Conservation (phyloP, 176 grass and related monocot species). For the Elymus sibiricus region DNA sequence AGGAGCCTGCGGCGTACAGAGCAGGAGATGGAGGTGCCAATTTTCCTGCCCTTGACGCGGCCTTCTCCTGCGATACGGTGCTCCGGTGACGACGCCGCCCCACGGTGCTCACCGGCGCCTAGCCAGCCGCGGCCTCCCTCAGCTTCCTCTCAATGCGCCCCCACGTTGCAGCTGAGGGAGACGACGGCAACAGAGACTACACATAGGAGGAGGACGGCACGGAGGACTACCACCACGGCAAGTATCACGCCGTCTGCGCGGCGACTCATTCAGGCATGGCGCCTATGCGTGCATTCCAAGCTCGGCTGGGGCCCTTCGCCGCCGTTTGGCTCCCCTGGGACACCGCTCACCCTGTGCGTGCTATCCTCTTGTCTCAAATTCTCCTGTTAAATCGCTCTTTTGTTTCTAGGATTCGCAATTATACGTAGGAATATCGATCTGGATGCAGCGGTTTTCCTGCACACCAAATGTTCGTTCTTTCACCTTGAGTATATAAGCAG, state of each 20-base stretch:
- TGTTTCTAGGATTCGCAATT: neutral
- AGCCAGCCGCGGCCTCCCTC: no score
- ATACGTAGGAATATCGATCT: constrained; percentile 11
- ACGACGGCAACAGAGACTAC: constrained; percentile 68
- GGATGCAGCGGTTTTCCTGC: neutral
- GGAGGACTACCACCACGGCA: constrained; percentile 84
- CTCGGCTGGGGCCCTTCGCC: constrained; percentile 92
- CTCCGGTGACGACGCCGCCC: no score
- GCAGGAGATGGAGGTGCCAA: no score
- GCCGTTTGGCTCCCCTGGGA: constrained; percentile 97
- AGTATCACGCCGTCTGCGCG: constrained; percentile 72
- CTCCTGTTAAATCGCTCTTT: neutral
- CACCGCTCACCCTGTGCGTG: constrained; percentile 55
- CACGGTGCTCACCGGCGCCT: no score
- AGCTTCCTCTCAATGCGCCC: no score
- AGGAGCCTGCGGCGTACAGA: no score
- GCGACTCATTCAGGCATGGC: constrained; percentile 82
- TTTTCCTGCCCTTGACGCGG: no score
- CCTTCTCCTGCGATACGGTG: no score
- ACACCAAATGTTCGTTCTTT: no score
- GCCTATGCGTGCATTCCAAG: constrained; percentile 78
- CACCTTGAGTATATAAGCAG: no score
- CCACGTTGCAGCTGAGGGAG: constrained; percentile 23
- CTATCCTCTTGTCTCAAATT: neutral
- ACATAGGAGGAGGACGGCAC: constrained; percentile 90